A percentile compares a stretch with the other conserved stretches of the same genome.
phyloP scores from a whole-genome alignment of 2,329 filamentous ascomycete species.

The Sclerotinia subarctica region DNA sequence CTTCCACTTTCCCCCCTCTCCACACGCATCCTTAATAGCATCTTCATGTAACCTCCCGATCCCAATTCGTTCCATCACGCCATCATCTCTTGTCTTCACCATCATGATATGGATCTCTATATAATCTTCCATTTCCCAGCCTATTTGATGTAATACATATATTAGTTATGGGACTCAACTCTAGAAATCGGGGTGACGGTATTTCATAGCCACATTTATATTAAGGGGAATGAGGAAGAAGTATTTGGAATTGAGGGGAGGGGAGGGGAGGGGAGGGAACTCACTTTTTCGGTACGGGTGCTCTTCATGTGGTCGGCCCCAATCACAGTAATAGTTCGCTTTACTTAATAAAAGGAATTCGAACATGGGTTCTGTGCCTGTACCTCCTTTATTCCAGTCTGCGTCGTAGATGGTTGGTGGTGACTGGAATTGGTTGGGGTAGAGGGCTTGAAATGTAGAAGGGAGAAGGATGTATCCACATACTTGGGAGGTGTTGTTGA shows the following conservation, averaged over 20 bases:
- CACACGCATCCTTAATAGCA: background rate
- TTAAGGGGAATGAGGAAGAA: background rate
- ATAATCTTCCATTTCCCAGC: constrained; percentile 3
- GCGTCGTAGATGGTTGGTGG: background rate
- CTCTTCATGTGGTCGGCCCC: background rate
- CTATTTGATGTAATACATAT: background rate
- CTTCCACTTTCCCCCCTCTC: background rate
- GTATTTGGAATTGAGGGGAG: background rate
- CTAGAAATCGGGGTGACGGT: no score
- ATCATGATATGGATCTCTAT: constrained; percentile 9
- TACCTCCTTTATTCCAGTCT: background rate
- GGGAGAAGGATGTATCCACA: constrained; percentile 5
- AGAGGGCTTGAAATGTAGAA: background rate
- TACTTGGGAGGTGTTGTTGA: background rate
- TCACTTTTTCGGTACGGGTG: background rate
- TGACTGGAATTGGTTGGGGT: background rate
- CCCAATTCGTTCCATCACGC: background rate
- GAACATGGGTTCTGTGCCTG: background rate
- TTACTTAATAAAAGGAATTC: background rate
- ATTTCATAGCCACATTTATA: no score
- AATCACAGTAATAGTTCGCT: constrained; percentile 4
- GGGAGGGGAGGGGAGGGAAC: no score
- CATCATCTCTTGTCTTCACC: background rate
- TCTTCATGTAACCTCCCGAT: constrained; percentile 12
- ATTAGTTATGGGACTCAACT: no score